Conservation (phyloP, 148 eudicot species). For the Camellia japonica region DNA sequence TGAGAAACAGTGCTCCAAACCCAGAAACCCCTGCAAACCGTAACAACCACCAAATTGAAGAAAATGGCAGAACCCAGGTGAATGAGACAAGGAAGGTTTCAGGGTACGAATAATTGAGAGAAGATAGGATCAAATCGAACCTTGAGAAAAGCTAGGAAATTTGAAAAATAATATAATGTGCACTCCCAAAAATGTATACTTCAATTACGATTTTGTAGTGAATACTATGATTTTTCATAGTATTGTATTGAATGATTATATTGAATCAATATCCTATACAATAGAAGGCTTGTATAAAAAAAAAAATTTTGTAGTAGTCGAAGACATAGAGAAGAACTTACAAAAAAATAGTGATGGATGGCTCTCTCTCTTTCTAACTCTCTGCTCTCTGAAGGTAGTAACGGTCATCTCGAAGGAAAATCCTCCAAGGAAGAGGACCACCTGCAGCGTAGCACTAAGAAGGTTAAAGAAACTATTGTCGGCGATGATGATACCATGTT, state of each 20-base stretch:
- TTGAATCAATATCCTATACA: too few species aligned
- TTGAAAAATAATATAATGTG: slow-evolving; percentile 22
- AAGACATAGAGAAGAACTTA: too few species aligned
- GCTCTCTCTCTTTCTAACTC: slow-evolving; percentile 18
- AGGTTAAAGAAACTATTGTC: too few species aligned
- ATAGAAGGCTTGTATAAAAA: too few species aligned
- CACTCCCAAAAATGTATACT: slow-evolving; percentile 20
- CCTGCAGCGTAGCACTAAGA: too few species aligned
- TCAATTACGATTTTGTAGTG: neutral
- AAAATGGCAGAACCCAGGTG: slow-evolving; percentile 15
- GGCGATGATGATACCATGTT: too few species aligned
- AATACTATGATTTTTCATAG: too few species aligned
- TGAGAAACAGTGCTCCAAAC: slow-evolving; percentile 3
- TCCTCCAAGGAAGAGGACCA: too few species aligned
- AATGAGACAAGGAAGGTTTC: slow-evolving; percentile 16
- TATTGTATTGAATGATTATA: too few species aligned
- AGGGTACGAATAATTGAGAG: slow-evolving; percentile 63
- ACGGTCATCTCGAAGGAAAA: too few species aligned
- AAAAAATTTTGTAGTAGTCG: too few species aligned
- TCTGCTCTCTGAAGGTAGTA: too few species aligned
- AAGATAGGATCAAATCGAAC: slow-evolving; percentile 77
- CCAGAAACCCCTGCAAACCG: slow-evolving; percentile 21
- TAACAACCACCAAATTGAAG: slow-evolving; percentile 6
- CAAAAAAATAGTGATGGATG: slow-evolving; percentile 17
- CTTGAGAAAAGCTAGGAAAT: slow-evolving; percentile 29